Percentiles rank a stretch among this genome's conserved stretches.
Evolutionary conservation across 2,329 filamentous ascomycete genomes (phyloP).

Genomic region (Monilinia aucupariae): DNA sequence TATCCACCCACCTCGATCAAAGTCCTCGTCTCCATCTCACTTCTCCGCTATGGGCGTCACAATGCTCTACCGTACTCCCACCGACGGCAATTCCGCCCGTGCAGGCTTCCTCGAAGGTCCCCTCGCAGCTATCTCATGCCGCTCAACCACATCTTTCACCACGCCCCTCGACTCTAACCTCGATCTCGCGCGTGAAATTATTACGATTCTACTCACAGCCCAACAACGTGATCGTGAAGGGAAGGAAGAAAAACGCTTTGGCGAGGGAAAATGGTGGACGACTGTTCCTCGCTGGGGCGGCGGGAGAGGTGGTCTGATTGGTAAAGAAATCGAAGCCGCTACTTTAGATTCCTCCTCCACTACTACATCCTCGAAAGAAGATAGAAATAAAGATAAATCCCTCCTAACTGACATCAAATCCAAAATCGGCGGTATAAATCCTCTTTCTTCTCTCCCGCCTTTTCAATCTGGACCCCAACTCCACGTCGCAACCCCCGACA

Average conservation of each 20-base stretch:
- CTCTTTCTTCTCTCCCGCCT: not conserved
- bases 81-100: constrained; percentile 54
- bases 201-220: constrained; percentile 56
- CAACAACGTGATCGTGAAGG: constrained; percentile 58
- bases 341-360: constrained; percentile 3
- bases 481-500: not conserved
- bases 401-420: constrained; percentile 18
- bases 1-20: constrained; percentile 38
- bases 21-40: constrained; percentile 39
- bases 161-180: constrained; percentile 52
- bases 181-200: constrained; percentile 56
- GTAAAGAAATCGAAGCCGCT: constrained; percentile 42
- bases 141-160: constrained; percentile 50
- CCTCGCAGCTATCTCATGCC: constrained; percentile 53
- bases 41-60: constrained; percentile 51
- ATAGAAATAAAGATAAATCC: not conserved
- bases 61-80: constrained; percentile 56
- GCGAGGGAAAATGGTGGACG: constrained; percentile 58
- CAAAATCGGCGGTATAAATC: constrained; percentile 23
- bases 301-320: constrained; percentile 56
- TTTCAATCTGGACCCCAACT: constrained; percentile 10
- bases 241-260: constrained; percentile 50
- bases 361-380: not conserved
- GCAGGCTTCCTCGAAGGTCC: constrained; percentile 57
- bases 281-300: constrained; percentile 58